Evolutionary conservation across 1,284 basidiomycete species (phyloP), one percentile per base, ranked within the genome.

Genomic region (Agroathelia rolfsii): DNA sequence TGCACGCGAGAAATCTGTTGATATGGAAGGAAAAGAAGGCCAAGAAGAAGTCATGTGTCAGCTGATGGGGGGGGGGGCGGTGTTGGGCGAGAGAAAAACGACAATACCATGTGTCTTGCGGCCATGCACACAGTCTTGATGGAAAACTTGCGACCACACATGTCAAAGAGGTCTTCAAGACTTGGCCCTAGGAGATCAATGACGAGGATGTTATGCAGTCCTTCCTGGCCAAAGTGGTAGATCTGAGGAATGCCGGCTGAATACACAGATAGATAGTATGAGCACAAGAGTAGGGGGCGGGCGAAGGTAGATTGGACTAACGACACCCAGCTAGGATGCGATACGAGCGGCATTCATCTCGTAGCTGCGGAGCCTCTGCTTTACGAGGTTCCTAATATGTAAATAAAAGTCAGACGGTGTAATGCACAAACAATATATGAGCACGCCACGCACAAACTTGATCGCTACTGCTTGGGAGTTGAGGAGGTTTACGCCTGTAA

Each of bases 71-170:
- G 7, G 9, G 10, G 20, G 22, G 35, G 32, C n/a, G 23, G 28
- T 30, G 12, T 8, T 9, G 20, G 8, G 29, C 28, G 13, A 35
- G 17, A 22, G 27, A 20, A 15, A 32, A 17, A 20, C 19, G 22
- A 20, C 62, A 72, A 42, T 43, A 92, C 88, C 92, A 95, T 95
- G 59, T 95, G 90, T 51, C 88, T 82, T 33, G 92, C 92, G 29
- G 87, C 86, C 89, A 95, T 93, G 59, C 88, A 92, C 24, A 93
- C 90, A 3, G 90, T 94, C 72, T 96, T 95, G 61, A 88, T 79
- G 42, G 77, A 79, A 58, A 96, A 94, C 56, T 93, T 94, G 45
- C 90, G 74, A 5, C 85, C 84, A 52, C 90, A 96, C 84, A 94
- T 89, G 59, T 96, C 89, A 53, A 96, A 96, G 32, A 95, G 64